Conservation (phyloP, 345 rosid genomes). For the Eutrema japonicum region DNA sequence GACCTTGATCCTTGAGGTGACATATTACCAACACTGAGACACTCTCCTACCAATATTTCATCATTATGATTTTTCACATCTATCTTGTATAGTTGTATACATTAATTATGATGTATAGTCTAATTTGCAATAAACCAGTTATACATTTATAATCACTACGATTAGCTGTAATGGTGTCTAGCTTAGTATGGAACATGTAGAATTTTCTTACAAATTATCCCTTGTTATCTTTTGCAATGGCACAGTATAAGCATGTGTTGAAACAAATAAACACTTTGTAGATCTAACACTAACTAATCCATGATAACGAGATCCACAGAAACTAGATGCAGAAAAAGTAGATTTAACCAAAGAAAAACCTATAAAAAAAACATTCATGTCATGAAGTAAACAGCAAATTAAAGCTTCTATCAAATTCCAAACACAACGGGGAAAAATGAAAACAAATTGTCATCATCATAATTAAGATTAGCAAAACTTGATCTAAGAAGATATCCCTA, state of each 20-base stretch:
- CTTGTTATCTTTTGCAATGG: background rate
- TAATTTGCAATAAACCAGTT: background rate
- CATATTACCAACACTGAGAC: constrained; percentile 44
- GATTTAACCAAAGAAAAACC: background rate
- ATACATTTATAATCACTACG: background rate
- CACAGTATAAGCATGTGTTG: constrained; percentile 1
- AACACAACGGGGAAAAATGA: constrained; percentile 17
- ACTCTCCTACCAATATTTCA: constrained; percentile 44
- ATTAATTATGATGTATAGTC: constrained; percentile 3
- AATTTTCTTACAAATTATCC: background rate
- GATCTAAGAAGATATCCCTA: constrained; percentile 40
- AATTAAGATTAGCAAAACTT: constrained; percentile 46
- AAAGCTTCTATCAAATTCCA: constrained; percentile 20
- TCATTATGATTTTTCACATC: constrained; percentile 35
- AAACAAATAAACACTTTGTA: background rate
- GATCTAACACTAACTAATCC: background rate
- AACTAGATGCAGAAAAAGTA: constrained; percentile 6
- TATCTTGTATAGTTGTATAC: background rate
- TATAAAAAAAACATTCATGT: constrained; percentile 6
- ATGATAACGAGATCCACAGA: background rate
- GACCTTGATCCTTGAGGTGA: constrained; percentile 45
- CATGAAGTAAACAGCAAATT: constrained; percentile 25
- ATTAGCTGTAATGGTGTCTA: constrained; percentile 1
- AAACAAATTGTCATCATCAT: constrained; percentile 29
- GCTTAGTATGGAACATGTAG: background rate